A percentile compares a stretch with the other conserved stretches of the same genome.
Evolutionary conservation across 2,329 filamentous ascomycete species (phyloP).

Genomic region (Neocucurbitaria cava): DNA sequence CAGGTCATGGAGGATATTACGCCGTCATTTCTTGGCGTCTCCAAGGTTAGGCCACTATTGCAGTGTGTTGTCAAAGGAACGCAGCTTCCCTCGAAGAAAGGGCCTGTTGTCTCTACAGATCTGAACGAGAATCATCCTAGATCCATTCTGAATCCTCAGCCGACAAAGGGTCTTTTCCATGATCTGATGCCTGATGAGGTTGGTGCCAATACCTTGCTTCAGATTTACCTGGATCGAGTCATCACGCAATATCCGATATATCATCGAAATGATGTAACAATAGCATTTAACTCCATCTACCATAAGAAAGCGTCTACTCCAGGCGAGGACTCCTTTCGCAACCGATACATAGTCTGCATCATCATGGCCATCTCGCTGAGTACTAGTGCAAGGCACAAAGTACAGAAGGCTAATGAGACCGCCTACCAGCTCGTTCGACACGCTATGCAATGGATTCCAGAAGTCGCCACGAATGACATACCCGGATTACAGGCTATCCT

Average conservation of each 20-base stretch:
- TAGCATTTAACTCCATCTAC: constrained; percentile 44
- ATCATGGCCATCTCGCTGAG: constrained; percentile 48
- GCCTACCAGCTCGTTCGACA: constrained; percentile 43
- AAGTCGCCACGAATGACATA: constrained; percentile 47
- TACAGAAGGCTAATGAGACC: constrained; percentile 40
- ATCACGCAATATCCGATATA: constrained; percentile 49
- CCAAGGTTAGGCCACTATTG: constrained; percentile 39
- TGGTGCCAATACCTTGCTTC: constrained; percentile 40
- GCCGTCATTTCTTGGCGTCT: constrained; percentile 45
- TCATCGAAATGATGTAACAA: constrained; percentile 41
- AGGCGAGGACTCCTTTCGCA: constrained; percentile 35
- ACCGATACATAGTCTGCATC: constrained; percentile 46
- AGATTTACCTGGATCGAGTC: constrained; percentile 43
- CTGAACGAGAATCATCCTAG: constrained; percentile 45
- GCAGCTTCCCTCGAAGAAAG: constrained; percentile 43
- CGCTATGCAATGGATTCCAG: constrained; percentile 47
- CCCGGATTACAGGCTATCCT: constrained; percentile 44
- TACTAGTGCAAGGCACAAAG: constrained; percentile 43
- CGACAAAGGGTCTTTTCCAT: constrained; percentile 30
- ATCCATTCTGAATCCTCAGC: constrained; percentile 47
- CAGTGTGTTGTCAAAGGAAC: constrained; percentile 47
- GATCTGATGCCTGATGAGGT: constrained; percentile 40
- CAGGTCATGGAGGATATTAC: constrained; percentile 46
- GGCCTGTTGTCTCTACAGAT: constrained; percentile 43
- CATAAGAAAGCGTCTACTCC: constrained; percentile 29